phyloP scores from a whole-genome alignment of 768 basidiomycete genomes.

The Tulasnella calospora region DNA sequence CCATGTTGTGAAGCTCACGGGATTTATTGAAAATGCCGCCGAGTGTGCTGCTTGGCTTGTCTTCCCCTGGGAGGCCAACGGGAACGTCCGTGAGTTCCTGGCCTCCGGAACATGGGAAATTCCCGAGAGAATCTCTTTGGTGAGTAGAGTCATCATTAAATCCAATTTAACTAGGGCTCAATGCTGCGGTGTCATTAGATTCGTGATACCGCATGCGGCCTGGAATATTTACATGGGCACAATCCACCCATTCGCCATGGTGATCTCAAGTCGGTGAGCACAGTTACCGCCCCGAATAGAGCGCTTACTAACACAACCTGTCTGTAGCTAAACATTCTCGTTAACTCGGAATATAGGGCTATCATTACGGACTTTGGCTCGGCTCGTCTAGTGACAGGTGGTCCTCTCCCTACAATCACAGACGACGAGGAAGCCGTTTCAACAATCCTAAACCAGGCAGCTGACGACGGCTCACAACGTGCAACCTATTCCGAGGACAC shows the following conservation, averaged over 20 bases:
- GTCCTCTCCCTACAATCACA: not conserved
- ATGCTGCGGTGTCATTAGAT: not conserved
- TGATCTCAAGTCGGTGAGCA: not conserved
- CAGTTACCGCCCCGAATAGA: not conserved
- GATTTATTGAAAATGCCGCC: not conserved
- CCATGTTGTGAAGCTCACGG: not conserved
- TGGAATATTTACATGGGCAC: not conserved
- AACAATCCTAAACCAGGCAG: not conserved
- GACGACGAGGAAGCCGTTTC: not conserved
- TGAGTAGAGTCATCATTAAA: not conserved
- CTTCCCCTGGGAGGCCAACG: not conserved
- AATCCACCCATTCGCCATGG: not conserved
- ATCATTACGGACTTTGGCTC: slow-evolving; percentile 1
- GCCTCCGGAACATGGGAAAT: not conserved
- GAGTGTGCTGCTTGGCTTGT: not conserved
- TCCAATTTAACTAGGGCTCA: not conserved
- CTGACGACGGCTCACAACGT: not conserved
- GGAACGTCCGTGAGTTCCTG: not conserved
- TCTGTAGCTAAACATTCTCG: not conserved
- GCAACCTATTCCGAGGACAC: not conserved
- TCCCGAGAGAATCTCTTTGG: not conserved
- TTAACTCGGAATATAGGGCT: not conserved
- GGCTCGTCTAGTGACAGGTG: not conserved
- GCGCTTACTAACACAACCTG: not conserved
- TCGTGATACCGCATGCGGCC: not conserved